Evolutionary conservation across 2,329 filamentous ascomycete genomes (phyloP), one percentile per base, ranked within the genome.

Genomic region (Acrocalymma vagum): DNA sequence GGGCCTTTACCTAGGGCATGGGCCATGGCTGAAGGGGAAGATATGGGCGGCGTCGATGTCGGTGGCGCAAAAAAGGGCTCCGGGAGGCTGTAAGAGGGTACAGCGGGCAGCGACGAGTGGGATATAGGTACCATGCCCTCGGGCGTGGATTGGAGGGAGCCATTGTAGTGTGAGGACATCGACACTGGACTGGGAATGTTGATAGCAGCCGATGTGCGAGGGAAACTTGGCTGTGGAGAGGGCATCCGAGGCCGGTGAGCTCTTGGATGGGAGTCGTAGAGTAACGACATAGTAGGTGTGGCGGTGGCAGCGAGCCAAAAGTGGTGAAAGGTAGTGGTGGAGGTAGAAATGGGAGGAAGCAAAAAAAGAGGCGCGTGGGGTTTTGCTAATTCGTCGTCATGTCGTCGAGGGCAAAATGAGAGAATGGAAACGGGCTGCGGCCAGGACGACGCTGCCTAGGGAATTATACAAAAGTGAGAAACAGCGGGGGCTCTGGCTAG

Each of bases 81-180:
- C 22, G 88, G 87, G 29, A 94, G 80, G 59, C 87, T 81, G 48
- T 92, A 82, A 38, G 79, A 80, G 9, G 79, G 56, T 24, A 65
- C 62, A 29, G 55, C 51, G 15, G 63, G 63, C 21, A 67, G 53
- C 22, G 77, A 71, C 36, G 83, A 82, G 38, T 78, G 71, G 28
- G 81, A 80, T 48, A 78, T 75, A 23, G 78, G 79, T 13, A 78
- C 77, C 37, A 79, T 74, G 30, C 78, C 77, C 54, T 90, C 86
- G 5, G 87, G 86, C 0, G 87, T 88, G 3, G 78, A 78, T 59
- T 87, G 83, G 41, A 86, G 71, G 8, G 85, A 88, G 62, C 80
- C 83, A 67, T 78, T 82, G 41, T 80, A 56, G 45, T 59, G 53
- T 22, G 63, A 65, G 29, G 69, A 63, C 9, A 62, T 62, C 17